Conservation (phyloP, 2,329 filamentous ascomycete species). For the Verticillium tricorpus region DNA sequence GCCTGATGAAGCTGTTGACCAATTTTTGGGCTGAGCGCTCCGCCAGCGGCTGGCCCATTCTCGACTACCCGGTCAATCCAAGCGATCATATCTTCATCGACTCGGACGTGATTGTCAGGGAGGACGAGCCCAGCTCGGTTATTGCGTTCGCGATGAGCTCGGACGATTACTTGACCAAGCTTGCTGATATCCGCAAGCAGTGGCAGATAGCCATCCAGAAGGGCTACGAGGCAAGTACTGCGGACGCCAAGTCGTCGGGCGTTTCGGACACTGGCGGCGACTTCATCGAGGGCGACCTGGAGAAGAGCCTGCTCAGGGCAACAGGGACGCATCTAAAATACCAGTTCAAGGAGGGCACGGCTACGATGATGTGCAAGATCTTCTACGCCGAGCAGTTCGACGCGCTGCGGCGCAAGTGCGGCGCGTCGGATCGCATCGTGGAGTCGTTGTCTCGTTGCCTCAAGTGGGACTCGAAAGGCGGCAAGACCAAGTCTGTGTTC, state of each 20-base stretch:
- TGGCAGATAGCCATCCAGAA: constrained; percentile 15
- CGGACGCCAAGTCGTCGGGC: constrained; percentile 23
- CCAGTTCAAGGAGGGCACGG: constrained; percentile 89
- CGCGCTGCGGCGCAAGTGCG: constrained; percentile 86
- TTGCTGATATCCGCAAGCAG: constrained; percentile 53
- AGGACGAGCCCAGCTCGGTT: constrained; percentile 94
- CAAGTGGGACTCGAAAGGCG: constrained; percentile 97
- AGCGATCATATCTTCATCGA: constrained; percentile 96
- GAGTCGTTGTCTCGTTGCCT: constrained; percentile 92
- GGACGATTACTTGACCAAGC: constrained; percentile 78
- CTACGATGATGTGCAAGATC: constrained; percentile 95
- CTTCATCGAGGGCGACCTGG: constrained; percentile 64
- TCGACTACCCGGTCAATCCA: constrained; percentile 86
- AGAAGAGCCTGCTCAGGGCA: constrained; percentile 76
- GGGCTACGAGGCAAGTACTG: constrained; percentile 12
- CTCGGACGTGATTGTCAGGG: constrained; percentile 92
- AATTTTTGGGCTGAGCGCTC: constrained; percentile 99
- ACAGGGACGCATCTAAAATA: constrained; percentile 95
- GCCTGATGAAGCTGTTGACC: constrained; percentile 89
- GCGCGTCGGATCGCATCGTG: constrained; percentile 87
- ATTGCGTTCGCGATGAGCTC: constrained; percentile 90
- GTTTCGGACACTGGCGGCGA: constrained; percentile 29
- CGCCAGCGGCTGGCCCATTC: constrained; percentile 84
- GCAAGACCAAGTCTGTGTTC: constrained; percentile 96
- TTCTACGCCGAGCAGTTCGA: constrained; percentile 99